Evolutionary conservation across 2,329 filamentous ascomycete genomes (phyloP).

Genomic region (Neofusicoccum kwambonambiense): DNA sequence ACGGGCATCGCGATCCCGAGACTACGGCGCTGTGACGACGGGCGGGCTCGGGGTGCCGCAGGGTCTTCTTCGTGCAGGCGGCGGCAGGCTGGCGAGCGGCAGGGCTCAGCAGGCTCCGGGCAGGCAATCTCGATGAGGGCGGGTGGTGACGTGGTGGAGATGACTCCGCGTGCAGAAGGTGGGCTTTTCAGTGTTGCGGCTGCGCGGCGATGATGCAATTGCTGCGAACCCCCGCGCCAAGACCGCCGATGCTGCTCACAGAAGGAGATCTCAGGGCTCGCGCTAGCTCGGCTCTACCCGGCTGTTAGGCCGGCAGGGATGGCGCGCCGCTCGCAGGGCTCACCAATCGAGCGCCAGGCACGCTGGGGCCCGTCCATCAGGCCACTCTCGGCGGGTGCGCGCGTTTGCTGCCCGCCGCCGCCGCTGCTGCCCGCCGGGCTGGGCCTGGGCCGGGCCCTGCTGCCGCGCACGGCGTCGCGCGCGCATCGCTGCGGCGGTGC

Average conservation of each 20-base stretch:
- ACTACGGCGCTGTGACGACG: not conserved
- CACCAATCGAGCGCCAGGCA: conserved; percentile 6
- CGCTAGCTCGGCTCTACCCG: conserved; percentile 15
- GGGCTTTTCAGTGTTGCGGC: not conserved
- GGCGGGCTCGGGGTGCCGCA: not conserved
- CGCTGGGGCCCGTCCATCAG: not conserved
- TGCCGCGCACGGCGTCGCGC: not conserved
- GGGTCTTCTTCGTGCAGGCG: not conserved
- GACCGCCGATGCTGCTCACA: conserved; percentile 15
- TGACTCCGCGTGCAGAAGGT: not conserved
- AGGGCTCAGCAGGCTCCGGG: too few relatives aligned
- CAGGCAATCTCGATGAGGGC: not conserved
- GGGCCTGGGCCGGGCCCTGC: too few relatives aligned
- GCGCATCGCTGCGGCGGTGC: not conserved
- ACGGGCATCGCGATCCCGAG: not conserved
- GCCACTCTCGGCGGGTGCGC: not conserved
- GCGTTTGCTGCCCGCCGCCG: not conserved
- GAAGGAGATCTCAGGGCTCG: conserved; percentile 15
- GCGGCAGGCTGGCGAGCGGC: not conserved
- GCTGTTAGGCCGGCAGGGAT: conserved; percentile 6
- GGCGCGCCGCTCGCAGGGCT: not conserved
- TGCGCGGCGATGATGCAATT: not conserved
- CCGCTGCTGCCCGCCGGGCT: not conserved
- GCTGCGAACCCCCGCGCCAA: conserved; percentile 1
- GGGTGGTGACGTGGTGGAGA: conserved; percentile 7